Evolutionary conservation across 2,329 filamentous ascomycete species (phyloP).

Genomic region (Penicillium sp.): DNA sequence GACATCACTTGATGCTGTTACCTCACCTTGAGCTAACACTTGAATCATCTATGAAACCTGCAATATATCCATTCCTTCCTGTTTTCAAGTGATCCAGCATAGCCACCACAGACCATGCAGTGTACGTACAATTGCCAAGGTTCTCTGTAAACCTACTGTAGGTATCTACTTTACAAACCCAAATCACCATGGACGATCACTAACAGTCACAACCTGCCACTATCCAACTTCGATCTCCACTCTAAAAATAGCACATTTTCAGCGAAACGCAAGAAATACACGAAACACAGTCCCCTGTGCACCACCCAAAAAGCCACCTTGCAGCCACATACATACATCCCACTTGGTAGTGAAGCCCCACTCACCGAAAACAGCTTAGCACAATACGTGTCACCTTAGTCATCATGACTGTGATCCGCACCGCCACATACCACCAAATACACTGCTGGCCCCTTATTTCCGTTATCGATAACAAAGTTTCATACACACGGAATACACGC

Average conservation of each 20-base stretch:
- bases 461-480: conserved; percentile 4
- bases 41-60: not conserved
- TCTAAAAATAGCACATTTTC: not conserved
- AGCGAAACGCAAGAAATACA: not conserved
- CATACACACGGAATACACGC: conserved; percentile 2
- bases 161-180: not conserved
- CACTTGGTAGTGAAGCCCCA: not conserved
- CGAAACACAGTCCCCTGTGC: not conserved
- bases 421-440: not conserved
- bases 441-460: not conserved
- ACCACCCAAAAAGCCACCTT: not conserved
- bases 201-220: not conserved
- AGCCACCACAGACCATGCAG: not conserved
- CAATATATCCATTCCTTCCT: not conserved
- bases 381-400: not conserved
- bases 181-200: not conserved
- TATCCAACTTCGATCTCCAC: not conserved
- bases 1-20: not conserved
- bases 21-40: not conserved
- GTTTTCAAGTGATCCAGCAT: not conserved
- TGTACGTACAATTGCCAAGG: not conserved
- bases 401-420: not conserved
- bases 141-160: not conserved
- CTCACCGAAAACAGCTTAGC: not conserved
- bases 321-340: not conserved